These are phyloP conservation scores for Fraxinus platypoda DNA, from an alignment of 305 asterid species.

Conservation along the genomic window DNA sequence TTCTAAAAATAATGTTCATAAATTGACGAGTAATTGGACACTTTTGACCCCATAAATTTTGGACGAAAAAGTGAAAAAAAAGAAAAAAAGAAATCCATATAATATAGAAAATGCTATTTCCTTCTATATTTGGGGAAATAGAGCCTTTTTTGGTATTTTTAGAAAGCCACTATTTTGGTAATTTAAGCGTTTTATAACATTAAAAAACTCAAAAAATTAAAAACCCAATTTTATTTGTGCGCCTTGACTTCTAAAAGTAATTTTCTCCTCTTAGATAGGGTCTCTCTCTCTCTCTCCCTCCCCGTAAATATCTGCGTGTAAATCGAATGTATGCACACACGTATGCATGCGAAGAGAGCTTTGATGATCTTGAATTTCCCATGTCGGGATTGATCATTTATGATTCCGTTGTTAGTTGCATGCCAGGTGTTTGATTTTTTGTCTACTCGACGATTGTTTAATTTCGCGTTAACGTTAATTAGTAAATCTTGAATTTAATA, in stretches of 20 bases:
- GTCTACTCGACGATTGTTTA: conserved; percentile 13
- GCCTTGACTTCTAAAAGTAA: not conserved
- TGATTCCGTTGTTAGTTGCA: conserved; percentile 1
- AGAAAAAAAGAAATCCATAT: not conserved
- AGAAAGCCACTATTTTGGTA: not conserved
- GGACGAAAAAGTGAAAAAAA: not conserved
- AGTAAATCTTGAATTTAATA: not conserved
- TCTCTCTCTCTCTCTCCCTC: not conserved
- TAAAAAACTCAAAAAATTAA: not conserved
- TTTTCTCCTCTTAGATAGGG: not conserved
- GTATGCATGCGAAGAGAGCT: not conserved
- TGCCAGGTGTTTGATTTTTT: conserved; percentile 40
- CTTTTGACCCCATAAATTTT: not conserved
- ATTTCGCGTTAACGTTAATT: conserved; percentile 5
- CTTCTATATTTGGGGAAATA: not conserved
- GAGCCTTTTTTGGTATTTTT: not conserved
- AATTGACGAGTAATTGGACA: not conserved
- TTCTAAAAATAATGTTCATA: not conserved
- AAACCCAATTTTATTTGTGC: not conserved
- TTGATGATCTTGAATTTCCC: not conserved
- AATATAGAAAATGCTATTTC: not conserved
- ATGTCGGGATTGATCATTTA: not conserved
- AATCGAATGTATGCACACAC: not conserved
- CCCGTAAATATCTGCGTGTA: not conserved
- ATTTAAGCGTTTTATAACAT: not conserved